Base-by-base conservation (phyloP, 2,329 filamentous ascomycete genomes). In the Nakataea oryzae region DNA sequence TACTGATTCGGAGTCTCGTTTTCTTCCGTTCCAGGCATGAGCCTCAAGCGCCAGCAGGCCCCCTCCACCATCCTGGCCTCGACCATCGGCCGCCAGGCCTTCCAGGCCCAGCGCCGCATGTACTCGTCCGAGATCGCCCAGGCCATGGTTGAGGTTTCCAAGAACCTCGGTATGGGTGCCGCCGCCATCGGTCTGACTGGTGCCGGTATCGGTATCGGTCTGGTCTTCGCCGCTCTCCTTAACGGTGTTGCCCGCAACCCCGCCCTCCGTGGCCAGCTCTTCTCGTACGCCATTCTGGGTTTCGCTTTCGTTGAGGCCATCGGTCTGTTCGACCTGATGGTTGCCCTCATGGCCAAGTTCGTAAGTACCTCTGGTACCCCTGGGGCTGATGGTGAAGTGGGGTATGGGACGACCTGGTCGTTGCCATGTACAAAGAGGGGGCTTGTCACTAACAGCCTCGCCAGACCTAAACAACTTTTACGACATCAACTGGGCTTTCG, bases 181-280 rank as follows among this genome's bases (percentile, higher is more conserved):
- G 91, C 91, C 74, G 91, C 91, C 82, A 92, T 96, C 76, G 91
- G 91, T 89, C 89, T 96, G 74, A 90, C 89, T 76, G 89, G 89
- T 88, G 89, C 90, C 76, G 89, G 90, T 91, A 91, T 95, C 79
- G 91, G 91, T 90, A 96, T 95, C 81, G 91, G 91, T 85, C 87
- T 93, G 76, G 91, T 96, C 76, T 96, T 96, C 86, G 90, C 89
- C 76, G 87, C 90, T 74, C 90, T 96, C 77, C 85, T 96, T 76
- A 87, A 90, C 80, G 87, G 87, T 82, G 90, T 95, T 78, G 90
- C 91, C 83, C 90, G 91, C 83, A 96, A 96, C 90, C 91, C 91
- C 75, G 89, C 89, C 76, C 90, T 96, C 82, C 89, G 90, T 83
- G 91, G 90, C 78, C 91, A 96, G 86, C 90, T 96, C 75, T 96